Evolutionary conservation across 2,329 filamentous ascomycete species (phyloP).

Genomic region (Hypoxylon sp.): DNA sequence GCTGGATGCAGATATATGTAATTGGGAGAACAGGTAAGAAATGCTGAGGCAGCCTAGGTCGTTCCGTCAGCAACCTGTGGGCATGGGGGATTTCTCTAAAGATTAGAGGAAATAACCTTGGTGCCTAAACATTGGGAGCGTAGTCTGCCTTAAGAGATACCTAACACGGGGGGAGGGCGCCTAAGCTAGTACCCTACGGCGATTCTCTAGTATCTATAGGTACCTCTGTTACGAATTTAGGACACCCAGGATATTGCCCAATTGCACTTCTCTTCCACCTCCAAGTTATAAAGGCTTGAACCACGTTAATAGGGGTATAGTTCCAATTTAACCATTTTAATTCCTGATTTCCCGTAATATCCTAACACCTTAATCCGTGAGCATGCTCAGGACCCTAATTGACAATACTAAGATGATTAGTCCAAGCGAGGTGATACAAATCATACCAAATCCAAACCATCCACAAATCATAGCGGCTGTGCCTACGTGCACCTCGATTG

Average conservation of each 20-base stretch:
- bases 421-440: constrained; percentile 2
- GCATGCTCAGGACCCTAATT: neutral
- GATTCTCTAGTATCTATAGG: no score
- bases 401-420: neutral
- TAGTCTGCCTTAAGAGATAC: no score
- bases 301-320: neutral
- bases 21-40: neutral
- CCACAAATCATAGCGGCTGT: constrained; percentile 7
- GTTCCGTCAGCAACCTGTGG: neutral
- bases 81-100: neutral
- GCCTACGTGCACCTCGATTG: constrained; percentile 1
- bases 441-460: constrained; percentile 1
- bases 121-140: neutral
- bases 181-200: neutral
- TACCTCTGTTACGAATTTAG: no score
- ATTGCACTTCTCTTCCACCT: no score
- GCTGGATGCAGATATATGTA: neutral
- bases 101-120: no score
- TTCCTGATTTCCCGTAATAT: neutral
- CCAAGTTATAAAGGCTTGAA: neutral
- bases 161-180: neutral
- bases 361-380: neutral
- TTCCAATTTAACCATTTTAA: neutral
- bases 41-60: neutral
- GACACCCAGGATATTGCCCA: no score